Evolutionary conservation across 345 rosid genomes (phyloP), one percentile per base, ranked within the genome.

Genomic region (Firmiana major): DNA sequence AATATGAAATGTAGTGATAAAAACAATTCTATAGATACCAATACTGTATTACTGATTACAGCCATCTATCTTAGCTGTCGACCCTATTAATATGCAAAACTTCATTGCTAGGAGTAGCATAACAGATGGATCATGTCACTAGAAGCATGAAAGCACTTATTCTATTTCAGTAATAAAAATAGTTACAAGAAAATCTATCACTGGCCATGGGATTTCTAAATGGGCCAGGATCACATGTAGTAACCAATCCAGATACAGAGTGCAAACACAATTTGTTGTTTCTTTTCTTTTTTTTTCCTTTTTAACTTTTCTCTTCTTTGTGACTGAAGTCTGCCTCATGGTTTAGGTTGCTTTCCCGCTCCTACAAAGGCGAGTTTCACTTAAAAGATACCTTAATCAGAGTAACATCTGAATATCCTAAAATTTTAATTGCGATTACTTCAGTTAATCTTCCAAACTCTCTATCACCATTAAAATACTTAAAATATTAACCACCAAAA

Each of bases 11-110:
- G 58, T 17, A 45, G 24, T 54, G 49, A 28, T 54, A 34, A 10
- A 54, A 54, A 36, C 64, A 72, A 72, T 9, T 10, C 24, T 58
- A 73, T 6, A 46, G 24, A 15, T 63, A 43, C 48, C 58, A 28
- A 34, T 10, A 54, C 46, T 31, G 34, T 31, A 62, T 9, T 31
- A 31, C 0, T 0, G 1, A 59, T 48, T 63, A 46, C 24, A 31
- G 53, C 10, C 43, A 45, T 11, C 24, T 28, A 62, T 62, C 26
- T 60, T 42, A 74, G 76, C 55, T 42, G 24, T 74, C 57, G 59
- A 74, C 68, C 55, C 77, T 45, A 63, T 74, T 63, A 74, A 74
- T 67, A 58, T 42, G 57, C 16, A 34, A 49, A 70, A 3, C 22
- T 26, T 26, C 38, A 68, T 1, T 46, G 73, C 55, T 22, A 45